Conservation (phyloP, 169 alveolate species). For the Plasmodium relictum region DNA sequence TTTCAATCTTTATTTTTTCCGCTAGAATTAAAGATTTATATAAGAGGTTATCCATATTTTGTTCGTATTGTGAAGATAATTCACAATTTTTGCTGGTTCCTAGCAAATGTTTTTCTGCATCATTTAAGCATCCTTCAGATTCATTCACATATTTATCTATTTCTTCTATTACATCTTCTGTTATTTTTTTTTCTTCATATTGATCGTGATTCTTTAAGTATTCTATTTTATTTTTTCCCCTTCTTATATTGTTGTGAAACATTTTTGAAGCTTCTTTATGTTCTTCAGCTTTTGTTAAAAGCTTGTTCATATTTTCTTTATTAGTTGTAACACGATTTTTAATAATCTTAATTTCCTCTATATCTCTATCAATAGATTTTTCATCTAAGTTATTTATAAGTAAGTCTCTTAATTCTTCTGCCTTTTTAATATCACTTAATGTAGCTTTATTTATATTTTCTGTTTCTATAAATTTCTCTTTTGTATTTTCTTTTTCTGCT, state of each 20-base stretch:
- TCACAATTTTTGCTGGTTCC: neutral
- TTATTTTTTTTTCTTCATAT: neutral
- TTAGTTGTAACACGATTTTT: no score
- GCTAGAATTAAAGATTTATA: neutral
- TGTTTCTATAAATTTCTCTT: no score
- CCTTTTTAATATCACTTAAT: no score
- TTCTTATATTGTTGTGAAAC: neutral
- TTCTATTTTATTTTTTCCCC: neutral
- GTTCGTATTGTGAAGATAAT: neutral
- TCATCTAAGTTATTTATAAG: no score
- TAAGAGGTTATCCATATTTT: neutral
- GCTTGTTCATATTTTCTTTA: neutral
- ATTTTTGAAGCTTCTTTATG: neutral
- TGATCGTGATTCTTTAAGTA: neutral
- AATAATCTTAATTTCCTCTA: no score
- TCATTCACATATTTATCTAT: neutral
- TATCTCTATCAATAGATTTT: neutral
- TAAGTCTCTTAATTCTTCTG: no score
- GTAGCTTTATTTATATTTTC: no score
- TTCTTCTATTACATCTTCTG: neutral
- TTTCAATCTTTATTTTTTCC: neutral
- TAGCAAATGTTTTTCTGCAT: neutral
- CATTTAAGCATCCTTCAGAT: neutral
- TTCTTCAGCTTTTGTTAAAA: neutral
- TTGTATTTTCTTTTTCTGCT: no score